phyloP scores from a whole-genome alignment of 2,329 filamentous ascomycete genomes.

The Verticillium isaacii region DNA sequence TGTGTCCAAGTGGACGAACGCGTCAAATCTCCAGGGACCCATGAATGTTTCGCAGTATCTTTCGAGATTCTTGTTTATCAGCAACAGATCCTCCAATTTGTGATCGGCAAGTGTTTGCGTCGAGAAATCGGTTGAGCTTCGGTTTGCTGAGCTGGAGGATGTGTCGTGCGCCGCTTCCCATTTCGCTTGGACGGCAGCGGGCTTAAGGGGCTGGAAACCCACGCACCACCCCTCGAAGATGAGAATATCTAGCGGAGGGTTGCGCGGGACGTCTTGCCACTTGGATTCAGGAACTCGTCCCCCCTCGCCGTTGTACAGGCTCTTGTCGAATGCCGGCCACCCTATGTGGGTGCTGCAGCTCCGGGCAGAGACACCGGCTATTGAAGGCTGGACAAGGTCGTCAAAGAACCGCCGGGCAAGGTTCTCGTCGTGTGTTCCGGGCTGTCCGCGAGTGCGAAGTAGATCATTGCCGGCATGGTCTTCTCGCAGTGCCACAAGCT shows the following conservation, averaged over 20 bases:
- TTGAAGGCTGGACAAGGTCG: not conserved
- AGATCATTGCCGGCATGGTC: slow-evolving; percentile 3
- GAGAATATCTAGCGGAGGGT: slow-evolving; percentile 6
- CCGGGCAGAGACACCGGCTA: not conserved
- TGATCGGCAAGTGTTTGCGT: slow-evolving; percentile 6
- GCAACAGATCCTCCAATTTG: slow-evolving; percentile 3
- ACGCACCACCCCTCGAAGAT: slow-evolving; percentile 12
- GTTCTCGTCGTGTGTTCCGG: slow-evolving; percentile 9
- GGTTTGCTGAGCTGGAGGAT: too few species aligned
- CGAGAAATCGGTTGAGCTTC: not conserved
- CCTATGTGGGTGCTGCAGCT: not conserved
- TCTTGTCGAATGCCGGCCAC: slow-evolving; percentile 11
- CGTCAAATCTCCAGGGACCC: slow-evolving; percentile 9
- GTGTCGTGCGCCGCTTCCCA: slow-evolving; percentile 5
- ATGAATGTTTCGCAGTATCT: slow-evolving; percentile 10
- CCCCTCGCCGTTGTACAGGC: slow-evolving; percentile 6
- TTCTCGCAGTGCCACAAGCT: slow-evolving; percentile 6
- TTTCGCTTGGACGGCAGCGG: slow-evolving; percentile 2
- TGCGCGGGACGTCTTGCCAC: slow-evolving; percentile 6
- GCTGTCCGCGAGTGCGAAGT: slow-evolving; percentile 7
- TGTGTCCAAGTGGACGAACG: slow-evolving; percentile 8
- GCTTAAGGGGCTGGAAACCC: slow-evolving; percentile 6
- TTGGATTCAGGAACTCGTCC: slow-evolving; percentile 2
- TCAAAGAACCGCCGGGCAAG: slow-evolving; percentile 8
- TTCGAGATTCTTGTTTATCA: slow-evolving; percentile 8